Percentiles rank a stretch among this genome's conserved stretches.
phyloP scores from a whole-genome alignment of 345 rosid species.

The Excoecaria cochinchinensis region DNA sequence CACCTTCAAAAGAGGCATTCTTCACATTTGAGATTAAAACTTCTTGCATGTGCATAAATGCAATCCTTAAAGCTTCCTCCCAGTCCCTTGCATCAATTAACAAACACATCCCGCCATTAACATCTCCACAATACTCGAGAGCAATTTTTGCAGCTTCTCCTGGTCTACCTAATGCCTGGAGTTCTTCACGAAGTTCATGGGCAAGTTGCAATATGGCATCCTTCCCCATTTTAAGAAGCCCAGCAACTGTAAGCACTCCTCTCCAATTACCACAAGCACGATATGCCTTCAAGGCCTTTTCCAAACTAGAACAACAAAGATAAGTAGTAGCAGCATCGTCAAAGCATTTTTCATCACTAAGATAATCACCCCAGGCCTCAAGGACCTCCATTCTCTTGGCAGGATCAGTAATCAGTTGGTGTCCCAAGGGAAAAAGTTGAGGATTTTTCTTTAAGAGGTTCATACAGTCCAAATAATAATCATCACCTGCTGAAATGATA shows the following conservation, averaged over 20 bases:
- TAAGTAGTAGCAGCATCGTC: conserved; percentile 89
- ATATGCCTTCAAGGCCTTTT: conserved; percentile 85
- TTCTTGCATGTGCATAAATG: conserved; percentile 65
- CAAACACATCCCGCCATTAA: conserved; percentile 60
- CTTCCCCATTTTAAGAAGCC: conserved; percentile 67
- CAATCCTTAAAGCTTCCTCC: conserved; percentile 91
- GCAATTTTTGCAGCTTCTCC: conserved; percentile 95
- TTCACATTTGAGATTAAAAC: conserved; percentile 61
- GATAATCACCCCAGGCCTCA: conserved; percentile 95
- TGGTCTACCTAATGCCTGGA: conserved; percentile 90
- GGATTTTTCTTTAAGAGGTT: conserved; percentile 76
- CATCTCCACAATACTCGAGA: conserved; percentile 75
- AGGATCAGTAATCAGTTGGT: conserved; percentile 64
- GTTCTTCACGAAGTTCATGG: conserved; percentile 84
- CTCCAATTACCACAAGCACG: conserved; percentile 88
- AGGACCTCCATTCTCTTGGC: conserved; percentile 58
- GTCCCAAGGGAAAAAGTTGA: conserved; percentile 73
- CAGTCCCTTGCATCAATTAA: conserved; percentile 83
- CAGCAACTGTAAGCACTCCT: conserved; percentile 83
- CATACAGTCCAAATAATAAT: conserved; percentile 64
- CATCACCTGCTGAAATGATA: conserved; percentile 79
- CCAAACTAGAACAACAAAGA: conserved; percentile 68
- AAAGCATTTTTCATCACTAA: conserved; percentile 63
- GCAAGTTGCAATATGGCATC: conserved; percentile 74
- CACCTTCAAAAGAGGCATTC: conserved; percentile 74